Evolutionary conservation across 169 alveolate species (phyloP).

Genomic region (Miamiensis avidus): DNA sequence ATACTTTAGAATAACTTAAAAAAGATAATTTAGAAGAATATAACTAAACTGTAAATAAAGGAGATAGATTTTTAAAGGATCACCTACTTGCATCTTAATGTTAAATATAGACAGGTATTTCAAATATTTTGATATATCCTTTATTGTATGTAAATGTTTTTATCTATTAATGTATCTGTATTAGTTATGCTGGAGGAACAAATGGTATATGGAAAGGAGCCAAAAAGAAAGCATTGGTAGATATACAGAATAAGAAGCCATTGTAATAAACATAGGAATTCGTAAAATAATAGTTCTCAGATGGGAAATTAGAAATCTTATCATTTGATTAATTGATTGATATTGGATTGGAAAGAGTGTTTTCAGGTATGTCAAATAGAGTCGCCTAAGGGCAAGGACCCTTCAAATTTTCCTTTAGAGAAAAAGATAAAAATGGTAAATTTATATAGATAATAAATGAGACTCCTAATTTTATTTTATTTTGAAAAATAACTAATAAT

Average conservation of each 20-base stretch:
- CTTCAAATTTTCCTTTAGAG: neutral
- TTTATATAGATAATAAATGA: no score
- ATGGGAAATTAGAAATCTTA: neutral
- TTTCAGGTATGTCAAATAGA: neutral
- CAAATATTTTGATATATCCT: no score
- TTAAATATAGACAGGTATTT: neutral
- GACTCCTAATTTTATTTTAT: no score
- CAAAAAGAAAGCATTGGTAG: neutral
- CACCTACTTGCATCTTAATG: neutral
- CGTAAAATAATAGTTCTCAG: neutral
- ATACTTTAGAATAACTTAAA: no score
- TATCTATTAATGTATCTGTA: no score
- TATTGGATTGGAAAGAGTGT: neutral
- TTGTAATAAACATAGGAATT: no score
- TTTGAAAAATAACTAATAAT: no score
- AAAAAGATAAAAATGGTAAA: neutral
- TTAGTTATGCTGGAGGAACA: neutral
- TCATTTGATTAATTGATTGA: neutral
- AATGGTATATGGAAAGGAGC: neutral
- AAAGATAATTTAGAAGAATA: neutral
- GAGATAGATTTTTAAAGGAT: neutral
- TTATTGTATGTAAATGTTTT: neutral
- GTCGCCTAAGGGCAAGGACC: neutral
- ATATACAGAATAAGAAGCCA: no score
- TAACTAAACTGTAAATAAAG: no score